Percentiles rank a stretch among this genome's conserved stretches.
Evolutionary conservation across 2,329 filamentous ascomycete genomes (phyloP).

Genomic region (Hypoxylon sp.): DNA sequence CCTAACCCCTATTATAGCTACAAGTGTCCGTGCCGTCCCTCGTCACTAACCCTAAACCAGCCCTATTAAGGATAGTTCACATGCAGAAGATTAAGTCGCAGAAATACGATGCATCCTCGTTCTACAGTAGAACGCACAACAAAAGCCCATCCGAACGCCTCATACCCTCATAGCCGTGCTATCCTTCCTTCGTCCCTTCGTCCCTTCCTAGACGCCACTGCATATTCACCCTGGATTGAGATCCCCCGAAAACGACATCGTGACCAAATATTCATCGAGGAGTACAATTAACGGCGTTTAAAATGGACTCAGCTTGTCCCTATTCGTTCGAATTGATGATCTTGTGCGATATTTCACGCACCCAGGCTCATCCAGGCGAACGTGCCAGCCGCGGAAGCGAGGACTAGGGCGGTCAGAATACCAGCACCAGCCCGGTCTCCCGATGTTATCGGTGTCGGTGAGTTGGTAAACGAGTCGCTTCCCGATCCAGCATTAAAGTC

Average conservation of each 20-base stretch:
- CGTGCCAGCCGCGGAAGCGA: constrained; percentile 58
- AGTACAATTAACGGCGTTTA: constrained; percentile 14
- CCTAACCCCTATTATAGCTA: neutral
- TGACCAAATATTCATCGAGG: neutral
- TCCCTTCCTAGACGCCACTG: constrained; percentile 37
- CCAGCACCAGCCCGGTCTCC: constrained; percentile 64
- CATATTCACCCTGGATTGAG: constrained; percentile 10
- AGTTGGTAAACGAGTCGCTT: constrained; percentile 55
- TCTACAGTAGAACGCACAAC: constrained; percentile 11
- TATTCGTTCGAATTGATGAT: neutral
- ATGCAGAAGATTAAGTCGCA: constrained; percentile 13
- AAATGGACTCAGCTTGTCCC: neutral
- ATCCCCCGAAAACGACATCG: constrained; percentile 1
- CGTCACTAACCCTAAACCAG: constrained; percentile 18
- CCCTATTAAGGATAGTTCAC: neutral
- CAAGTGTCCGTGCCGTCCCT: constrained; percentile 2
- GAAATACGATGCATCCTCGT: constrained; percentile 14
- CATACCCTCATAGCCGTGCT: constrained; percentile 18
- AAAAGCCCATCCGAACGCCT: constrained; percentile 30
- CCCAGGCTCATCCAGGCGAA: constrained; percentile 67
- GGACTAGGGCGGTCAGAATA: constrained; percentile 63
- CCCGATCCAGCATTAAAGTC: constrained; percentile 60
- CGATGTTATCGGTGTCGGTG: constrained; percentile 57
- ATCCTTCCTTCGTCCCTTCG: constrained; percentile 29
- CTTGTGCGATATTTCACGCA: constrained; percentile 42